Base-by-base conservation (phyloP, 192 early-diverging fungal genomes). In the Haplosporangium gracile region DNA sequence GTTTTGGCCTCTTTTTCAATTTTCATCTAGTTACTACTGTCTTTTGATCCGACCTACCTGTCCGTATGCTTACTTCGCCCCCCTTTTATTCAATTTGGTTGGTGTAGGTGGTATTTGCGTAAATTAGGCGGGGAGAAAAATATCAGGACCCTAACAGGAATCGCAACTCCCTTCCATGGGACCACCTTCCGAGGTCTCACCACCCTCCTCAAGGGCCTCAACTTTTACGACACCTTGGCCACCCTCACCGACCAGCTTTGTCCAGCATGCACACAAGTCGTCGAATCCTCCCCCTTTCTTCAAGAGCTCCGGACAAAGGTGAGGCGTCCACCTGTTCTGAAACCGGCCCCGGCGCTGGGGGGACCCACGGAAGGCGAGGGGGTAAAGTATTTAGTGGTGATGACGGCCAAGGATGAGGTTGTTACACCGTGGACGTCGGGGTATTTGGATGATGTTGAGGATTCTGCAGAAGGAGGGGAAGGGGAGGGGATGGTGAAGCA, bases 211-310 rank as follows among this genome's bases (percentile, higher is more conserved):
- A 53, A 57, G 24, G 74, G 51, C 16, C 51, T 75, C 34, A 57
- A 57, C 16, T 57, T 55, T 15, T 75, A 72, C 71, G 43, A 72
- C 71, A 72, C 71, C 4, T n/a, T 72, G 7, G 71, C 71, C 2
- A 49, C 24, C 3, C 71, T 72, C 5, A 45, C 43, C 0, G 42
- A 45, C 0, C 71, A 24, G 7, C 9, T 75, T 6, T 75, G 74
- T 75, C 51, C 29, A 13, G 74, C 74, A 7, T 75, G 74, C 36
- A 39, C 38, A 24, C 49, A 75, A 8, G 5, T 75, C 22, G 53
- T 75, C 2, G 51, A 53, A 36, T 34, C 34, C 7, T 75, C 74
- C 2, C 20, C 42, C 1, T 75, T 75, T 39, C 18, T 75, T 18
- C 43, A 51, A 5, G 74, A 75, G 20, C 34, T 75, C 1, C 8